Base-by-base conservation (phyloP, 768 basidiomycete species). In the Tephrocybe rancida region DNA sequence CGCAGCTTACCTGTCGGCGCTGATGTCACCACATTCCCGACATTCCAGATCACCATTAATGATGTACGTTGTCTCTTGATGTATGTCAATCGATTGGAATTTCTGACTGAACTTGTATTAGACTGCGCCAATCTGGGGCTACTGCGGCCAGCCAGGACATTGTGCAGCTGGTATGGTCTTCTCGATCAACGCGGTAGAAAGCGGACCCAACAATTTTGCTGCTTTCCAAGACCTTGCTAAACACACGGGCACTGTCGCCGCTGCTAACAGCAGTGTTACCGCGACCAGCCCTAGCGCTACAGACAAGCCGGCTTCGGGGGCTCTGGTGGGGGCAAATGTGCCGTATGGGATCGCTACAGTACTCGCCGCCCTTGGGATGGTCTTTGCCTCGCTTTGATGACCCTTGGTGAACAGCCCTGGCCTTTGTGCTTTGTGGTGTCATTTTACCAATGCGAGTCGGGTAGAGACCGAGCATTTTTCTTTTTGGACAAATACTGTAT, bases 111-210 rank as follows among this genome's bases (percentile, higher is more conserved):
- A 32, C 6, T 6, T 45, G 3, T 29, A 1, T 27, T 51, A 69
- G 76, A 79, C 77, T 25, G 63, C 70, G 6, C 82, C 83, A 3
- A 76, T 84, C 62, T 86, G 81, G 84, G 79, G 74, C 3, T 85
- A 78, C 70, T 85, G 85, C 62, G 71, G 72, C 0, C 83, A 85
- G 60, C 57, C 62, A 1, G 67, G 64, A 44, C 85, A 86, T 65
- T 86, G 85, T 61, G 71, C 65, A 0, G 54, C 70, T 24, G 85
- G 85, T 46, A 87, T 87, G 86, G 85, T 87, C 46, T 85, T 86
- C 60, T 63, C 82, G n/a, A 76, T 78, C 59, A 87, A 84, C 67
- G 77, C 83, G 1, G 70, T 73, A 22, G 78, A 79, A 64, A 65
- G 70, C 5, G 74, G 81, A 21, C 58, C 78, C 18, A 78, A 83